These are phyloP conservation scores for Penicillium crustosum DNA, from an alignment of 2,329 filamentous ascomycete species.

Conservation along the genomic window DNA sequence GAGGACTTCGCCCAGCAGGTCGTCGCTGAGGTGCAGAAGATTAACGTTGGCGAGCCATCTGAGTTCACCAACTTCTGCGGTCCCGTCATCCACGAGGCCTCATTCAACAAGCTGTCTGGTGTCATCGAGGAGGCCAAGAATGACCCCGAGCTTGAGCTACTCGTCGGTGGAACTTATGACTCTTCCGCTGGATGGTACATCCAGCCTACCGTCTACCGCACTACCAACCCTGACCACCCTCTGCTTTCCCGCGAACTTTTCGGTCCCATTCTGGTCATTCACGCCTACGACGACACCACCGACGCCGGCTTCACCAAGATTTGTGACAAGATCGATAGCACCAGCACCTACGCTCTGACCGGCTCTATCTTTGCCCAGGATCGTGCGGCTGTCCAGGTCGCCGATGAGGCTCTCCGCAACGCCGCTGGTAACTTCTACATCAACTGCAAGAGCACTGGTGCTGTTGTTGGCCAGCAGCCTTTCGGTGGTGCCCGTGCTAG, in stretches of 20 bases:
- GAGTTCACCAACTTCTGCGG: slow-evolving; percentile 78
- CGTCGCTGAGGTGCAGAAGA: slow-evolving; percentile 64
- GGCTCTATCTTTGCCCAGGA: slow-evolving; percentile 46
- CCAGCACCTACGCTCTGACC: slow-evolving; percentile 44
- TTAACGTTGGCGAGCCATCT: slow-evolving; percentile 70
- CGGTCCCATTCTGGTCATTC: slow-evolving; percentile 70
- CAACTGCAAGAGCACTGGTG: slow-evolving; percentile 60
- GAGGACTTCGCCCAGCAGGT: slow-evolving; percentile 68
- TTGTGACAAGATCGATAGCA: slow-evolving; percentile 52
- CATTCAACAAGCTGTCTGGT: slow-evolving; percentile 75
- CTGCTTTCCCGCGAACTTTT: slow-evolving; percentile 79
- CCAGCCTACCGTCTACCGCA: slow-evolving; percentile 77
- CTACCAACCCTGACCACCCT: slow-evolving; percentile 70
- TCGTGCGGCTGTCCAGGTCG: slow-evolving; percentile 36
- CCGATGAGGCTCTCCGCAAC: slow-evolving; percentile 39
- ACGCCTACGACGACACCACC: slow-evolving; percentile 73
- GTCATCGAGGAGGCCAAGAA: slow-evolving; percentile 79
- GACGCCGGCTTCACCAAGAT: slow-evolving; percentile 59
- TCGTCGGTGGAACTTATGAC: slow-evolving; percentile 76
- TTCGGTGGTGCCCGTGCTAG: slow-evolving; percentile 68
- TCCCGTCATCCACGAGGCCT: slow-evolving; percentile 78
- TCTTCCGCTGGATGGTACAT: slow-evolving; percentile 78
- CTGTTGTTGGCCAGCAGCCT: slow-evolving; percentile 70
- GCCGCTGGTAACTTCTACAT: slow-evolving; percentile 46
- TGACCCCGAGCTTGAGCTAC: slow-evolving; percentile 69